Evolutionary conservation across 2,329 filamentous ascomycete genomes (phyloP).

Genomic region (Stromatinia cepivora): DNA sequence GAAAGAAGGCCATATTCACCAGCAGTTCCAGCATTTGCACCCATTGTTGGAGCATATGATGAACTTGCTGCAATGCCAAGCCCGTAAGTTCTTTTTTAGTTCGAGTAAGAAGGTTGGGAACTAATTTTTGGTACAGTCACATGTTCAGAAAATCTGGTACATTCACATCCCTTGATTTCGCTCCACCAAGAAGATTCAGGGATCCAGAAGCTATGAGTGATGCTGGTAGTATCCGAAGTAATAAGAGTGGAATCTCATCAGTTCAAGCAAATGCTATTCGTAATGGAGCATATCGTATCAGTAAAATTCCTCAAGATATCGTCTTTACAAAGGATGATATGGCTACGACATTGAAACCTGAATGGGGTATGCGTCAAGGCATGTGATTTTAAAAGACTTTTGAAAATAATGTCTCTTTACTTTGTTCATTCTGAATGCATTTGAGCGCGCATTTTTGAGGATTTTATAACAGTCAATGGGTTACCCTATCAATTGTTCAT

Average conservation of each 20-base stretch:
- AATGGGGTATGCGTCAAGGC: constrained; percentile 42
- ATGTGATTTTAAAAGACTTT: constrained; percentile 28
- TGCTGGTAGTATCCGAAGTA: constrained; percentile 65
- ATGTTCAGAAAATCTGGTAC: constrained; percentile 73
- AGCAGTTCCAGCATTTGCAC: constrained; percentile 71
- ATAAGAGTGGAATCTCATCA: constrained; percentile 62
- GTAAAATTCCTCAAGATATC: constrained; percentile 62
- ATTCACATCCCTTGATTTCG: constrained; percentile 79
- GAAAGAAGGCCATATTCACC: constrained; percentile 73
- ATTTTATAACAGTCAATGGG: constrained; percentile 13
- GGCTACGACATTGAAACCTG: constrained; percentile 45
- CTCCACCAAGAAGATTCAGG: constrained; percentile 73
- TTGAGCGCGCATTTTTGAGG: constrained; percentile 39
- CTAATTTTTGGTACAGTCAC: constrained; percentile 53
- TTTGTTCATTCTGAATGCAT: constrained; percentile 28
- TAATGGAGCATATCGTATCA: constrained; percentile 68
- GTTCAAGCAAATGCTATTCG: constrained; percentile 61
- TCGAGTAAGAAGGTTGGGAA: not conserved
- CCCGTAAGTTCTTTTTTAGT: constrained; percentile 64
- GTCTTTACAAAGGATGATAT: constrained; percentile 67
- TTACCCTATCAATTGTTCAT: constrained; percentile 18
- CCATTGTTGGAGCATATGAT: constrained; percentile 80
- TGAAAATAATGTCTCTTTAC: constrained; percentile 29
- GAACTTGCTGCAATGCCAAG: constrained; percentile 84
- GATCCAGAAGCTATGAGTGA: constrained; percentile 61